Conservation (phyloP, 768 basidiomycete species). For the Pholiota microspora region DNA sequence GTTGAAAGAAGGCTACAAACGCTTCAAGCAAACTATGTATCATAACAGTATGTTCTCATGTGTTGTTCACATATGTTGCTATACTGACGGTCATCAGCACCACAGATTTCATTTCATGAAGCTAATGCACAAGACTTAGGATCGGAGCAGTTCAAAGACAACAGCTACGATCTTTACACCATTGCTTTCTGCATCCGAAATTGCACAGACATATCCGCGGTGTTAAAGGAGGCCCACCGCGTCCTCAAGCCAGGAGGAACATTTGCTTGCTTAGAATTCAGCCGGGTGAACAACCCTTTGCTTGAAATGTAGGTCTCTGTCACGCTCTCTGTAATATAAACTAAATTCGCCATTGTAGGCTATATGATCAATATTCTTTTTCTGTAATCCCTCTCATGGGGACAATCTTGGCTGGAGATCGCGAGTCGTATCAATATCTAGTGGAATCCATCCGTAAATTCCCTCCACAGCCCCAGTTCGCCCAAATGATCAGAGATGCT, state of each 20-base stretch:
- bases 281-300: slow-evolving; percentile 85
- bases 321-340: background rate
- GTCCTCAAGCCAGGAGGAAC: slow-evolving; percentile 96
- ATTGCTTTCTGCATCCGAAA: slow-evolving; percentile 99
- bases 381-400: slow-evolving; percentile 91
- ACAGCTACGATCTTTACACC: slow-evolving; percentile 94
- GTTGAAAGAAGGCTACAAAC: slow-evolving; percentile 86
- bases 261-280: slow-evolving; percentile 96
- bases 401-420: slow-evolving; percentile 94
- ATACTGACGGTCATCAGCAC: slow-evolving; percentile 48
- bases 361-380: slow-evolving; percentile 96
- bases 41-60: slow-evolving; percentile 72
- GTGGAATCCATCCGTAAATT: slow-evolving; percentile 97
- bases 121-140: slow-evolving; percentile 88
- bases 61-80: background rate
- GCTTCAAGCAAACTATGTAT: slow-evolving; percentile 98
- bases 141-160: slow-evolving; percentile 62
- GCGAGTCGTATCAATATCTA: slow-evolving; percentile 95
- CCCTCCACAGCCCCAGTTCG: slow-evolving; percentile 85
- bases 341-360: slow-evolving; percentile 38
- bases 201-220: slow-evolving; percentile 89
- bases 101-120: slow-evolving; percentile 90
- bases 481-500: slow-evolving; percentile 83
- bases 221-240: slow-evolving; percentile 85
- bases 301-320: slow-evolving; percentile 68